Evolutionary conservation across 2,329 filamentous ascomycete species (phyloP).

Genomic region (Clarireedia paspali): DNA sequence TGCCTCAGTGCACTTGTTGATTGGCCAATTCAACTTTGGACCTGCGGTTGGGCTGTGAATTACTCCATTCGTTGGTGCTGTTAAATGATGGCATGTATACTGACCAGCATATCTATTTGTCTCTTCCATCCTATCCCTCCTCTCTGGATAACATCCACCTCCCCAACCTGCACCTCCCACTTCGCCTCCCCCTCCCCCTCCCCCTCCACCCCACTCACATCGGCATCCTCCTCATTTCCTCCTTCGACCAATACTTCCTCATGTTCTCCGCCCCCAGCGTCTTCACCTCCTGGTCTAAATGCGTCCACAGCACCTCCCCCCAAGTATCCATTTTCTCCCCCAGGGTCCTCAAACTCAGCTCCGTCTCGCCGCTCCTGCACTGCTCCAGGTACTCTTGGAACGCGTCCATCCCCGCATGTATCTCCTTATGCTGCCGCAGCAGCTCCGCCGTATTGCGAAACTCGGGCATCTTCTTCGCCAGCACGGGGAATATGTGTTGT

Average conservation of each 20-base stretch:
- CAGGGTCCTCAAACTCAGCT: conserved; percentile 50
- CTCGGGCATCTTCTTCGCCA: conserved; percentile 72
- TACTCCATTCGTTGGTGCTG: too few relatives aligned
- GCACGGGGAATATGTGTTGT: conserved; percentile 66
- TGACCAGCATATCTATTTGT: too few relatives aligned
- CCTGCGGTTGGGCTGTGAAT: too few relatives aligned
- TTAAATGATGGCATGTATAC: too few relatives aligned
- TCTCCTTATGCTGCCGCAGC: conserved; percentile 66
- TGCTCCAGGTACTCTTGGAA: conserved; percentile 57
- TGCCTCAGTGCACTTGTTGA: too few relatives aligned
- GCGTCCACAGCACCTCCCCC: conserved; percentile 70
- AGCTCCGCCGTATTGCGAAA: conserved; percentile 60
- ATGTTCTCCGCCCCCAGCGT: conserved; percentile 79
- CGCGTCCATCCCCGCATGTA: conserved; percentile 67
- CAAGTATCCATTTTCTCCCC: conserved; percentile 69
- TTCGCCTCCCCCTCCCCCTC: not conserved
- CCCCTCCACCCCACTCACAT: conserved; percentile 40
- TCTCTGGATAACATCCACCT: not conserved
- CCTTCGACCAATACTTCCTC: conserved; percentile 70
- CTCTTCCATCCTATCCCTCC: not conserved
- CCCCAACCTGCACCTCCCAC: not conserved
- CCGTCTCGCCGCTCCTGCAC: conserved; percentile 55
- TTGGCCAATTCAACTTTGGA: too few relatives aligned
- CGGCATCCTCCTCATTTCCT: conserved; percentile 64
- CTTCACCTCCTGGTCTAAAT: conserved; percentile 78